Evolutionary conservation across 306 rosid genomes (phyloP).

Genomic region (Casuarina equisetifolia): DNA sequence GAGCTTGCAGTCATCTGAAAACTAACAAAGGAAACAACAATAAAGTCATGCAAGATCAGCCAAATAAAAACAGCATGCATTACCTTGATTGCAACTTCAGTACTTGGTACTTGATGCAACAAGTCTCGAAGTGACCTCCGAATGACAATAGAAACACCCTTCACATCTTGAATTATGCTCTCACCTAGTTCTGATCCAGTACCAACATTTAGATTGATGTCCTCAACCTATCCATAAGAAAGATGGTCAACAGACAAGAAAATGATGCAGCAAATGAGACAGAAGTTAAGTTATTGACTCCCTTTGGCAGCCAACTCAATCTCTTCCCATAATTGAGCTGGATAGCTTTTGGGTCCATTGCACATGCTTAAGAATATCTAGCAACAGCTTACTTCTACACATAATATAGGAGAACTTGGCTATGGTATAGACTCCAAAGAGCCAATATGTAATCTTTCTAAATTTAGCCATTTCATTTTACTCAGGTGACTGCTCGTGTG

Average conservation of each 20-base stretch:
- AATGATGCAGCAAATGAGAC: not conserved
- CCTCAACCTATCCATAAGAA: conserved; percentile 65
- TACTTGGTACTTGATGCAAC: conserved; percentile 65
- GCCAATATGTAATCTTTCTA: too few relatives aligned
- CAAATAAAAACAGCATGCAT: conserved; percentile 21
- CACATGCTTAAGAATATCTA: not conserved
- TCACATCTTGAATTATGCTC: conserved; percentile 89
- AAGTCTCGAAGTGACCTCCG: conserved; percentile 89
- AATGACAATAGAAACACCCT: conserved; percentile 78
- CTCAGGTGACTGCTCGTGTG: not conserved
- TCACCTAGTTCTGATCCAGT: conserved; percentile 73
- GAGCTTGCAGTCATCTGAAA: not conserved
- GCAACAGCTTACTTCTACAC: not conserved
- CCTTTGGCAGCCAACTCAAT: not conserved
- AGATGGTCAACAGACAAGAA: conserved; percentile 7
- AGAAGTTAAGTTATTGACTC: not conserved
- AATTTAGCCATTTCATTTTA: not conserved
- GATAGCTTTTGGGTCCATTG: not conserved
- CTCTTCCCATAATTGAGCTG: not conserved
- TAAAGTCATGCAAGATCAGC: conserved; percentile 8
- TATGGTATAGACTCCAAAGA: not conserved
- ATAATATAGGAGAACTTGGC: not conserved
- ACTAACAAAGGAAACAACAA: not conserved
- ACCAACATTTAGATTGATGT: conserved; percentile 91
- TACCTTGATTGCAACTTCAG: conserved; percentile 72